A percentile compares a stretch with the other conserved stretches of the same genome.
These are phyloP conservation scores for Salvia rosmarinus DNA, from an alignment of 257 asterid species.

Conservation along the genomic window DNA sequence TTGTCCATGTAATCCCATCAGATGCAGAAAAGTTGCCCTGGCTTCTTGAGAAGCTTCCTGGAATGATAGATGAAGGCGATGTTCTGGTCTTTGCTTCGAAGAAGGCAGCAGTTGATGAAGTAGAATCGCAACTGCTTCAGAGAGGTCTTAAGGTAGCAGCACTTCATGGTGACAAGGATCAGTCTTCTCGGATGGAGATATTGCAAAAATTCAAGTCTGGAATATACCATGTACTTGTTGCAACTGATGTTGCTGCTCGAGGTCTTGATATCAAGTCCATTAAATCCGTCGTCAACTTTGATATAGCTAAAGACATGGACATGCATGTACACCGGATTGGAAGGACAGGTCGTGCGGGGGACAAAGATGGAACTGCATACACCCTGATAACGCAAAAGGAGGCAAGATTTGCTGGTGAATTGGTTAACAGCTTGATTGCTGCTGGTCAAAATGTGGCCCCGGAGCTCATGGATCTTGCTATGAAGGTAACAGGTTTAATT, in stretches of 20 bases:
- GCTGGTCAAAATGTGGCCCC: slow-evolving; percentile 88
- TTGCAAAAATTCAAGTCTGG: slow-evolving; percentile 92
- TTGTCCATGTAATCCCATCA: slow-evolving; percentile 77
- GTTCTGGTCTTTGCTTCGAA: slow-evolving; percentile 94
- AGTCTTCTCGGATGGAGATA: slow-evolving; percentile 92
- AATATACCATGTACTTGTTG: slow-evolving; percentile 85
- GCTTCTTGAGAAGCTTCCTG: slow-evolving; percentile 93
- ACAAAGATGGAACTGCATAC: slow-evolving; percentile 97
- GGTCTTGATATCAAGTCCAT: slow-evolving; percentile 99
- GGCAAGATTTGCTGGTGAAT: slow-evolving; percentile 95
- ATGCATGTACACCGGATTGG: slow-evolving; percentile 99
- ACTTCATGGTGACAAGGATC: slow-evolving; percentile 98
- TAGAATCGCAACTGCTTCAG: slow-evolving; percentile 72
- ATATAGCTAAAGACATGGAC: slow-evolving; percentile 97
- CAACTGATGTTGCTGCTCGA: slow-evolving; percentile 99
- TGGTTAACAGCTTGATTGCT: slow-evolving; percentile 89
- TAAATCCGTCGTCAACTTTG: slow-evolving; percentile 92
- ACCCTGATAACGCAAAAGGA: slow-evolving; percentile 93
- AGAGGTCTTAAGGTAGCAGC: slow-evolving; percentile 86
- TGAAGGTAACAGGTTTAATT: slow-evolving; percentile 67
- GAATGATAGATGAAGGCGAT: slow-evolving; percentile 87
- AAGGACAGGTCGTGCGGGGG: slow-evolving; percentile 99
- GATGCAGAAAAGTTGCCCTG: slow-evolving; percentile 86
- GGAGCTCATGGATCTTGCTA: slow-evolving; percentile 98
- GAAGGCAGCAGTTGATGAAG: slow-evolving; percentile 86